Evolutionary conservation across 108 stramenopile genomes (phyloP).

Genomic region (Conticribra guillardii): DNA sequence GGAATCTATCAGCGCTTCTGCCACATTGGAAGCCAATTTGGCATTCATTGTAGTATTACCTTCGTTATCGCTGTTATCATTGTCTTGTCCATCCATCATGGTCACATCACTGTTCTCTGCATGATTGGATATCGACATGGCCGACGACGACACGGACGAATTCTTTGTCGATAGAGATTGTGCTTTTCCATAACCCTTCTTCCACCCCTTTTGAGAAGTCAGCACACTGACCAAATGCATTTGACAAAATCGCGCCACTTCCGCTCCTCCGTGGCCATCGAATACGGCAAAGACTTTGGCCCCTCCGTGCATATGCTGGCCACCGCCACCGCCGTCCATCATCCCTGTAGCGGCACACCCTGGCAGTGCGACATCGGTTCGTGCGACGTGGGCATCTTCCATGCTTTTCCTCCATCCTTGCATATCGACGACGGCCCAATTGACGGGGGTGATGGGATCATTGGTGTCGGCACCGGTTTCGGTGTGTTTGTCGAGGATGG

Average conservation of each 20-base stretch:
- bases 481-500: slow-evolving; percentile 71
- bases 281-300: slow-evolving; percentile 89
- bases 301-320: slow-evolving; percentile 4
- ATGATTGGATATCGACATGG: background rate
- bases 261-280: slow-evolving; percentile 94
- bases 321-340: slow-evolving; percentile 4
- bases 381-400: slow-evolving; percentile 97
- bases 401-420: slow-evolving; percentile 97
- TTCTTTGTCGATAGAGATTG: background rate
- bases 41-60: background rate
- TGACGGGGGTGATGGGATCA: slow-evolving; percentile 48
- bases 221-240: slow-evolving; percentile 83
- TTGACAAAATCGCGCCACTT: slow-evolving; percentile 90
- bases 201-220: slow-evolving; percentile 55
- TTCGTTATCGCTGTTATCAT: background rate
- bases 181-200: too few species aligned
- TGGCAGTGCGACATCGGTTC: slow-evolving; percentile 56
- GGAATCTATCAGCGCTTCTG: slow-evolving; percentile 60
- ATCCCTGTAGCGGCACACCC: slow-evolving; percentile 57
- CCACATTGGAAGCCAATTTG: slow-evolving; percentile 45
- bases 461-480: slow-evolving; percentile 48
- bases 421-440: slow-evolving; percentile 89
- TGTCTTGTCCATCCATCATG: background rate
- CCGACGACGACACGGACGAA: slow-evolving; percentile 3
- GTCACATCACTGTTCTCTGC: background rate